Percentiles rank a stretch among this genome's conserved stretches.
These are phyloP conservation scores for Parietaria judaica DNA, from an alignment of 306 rosid genomes.

Conservation along the genomic window DNA sequence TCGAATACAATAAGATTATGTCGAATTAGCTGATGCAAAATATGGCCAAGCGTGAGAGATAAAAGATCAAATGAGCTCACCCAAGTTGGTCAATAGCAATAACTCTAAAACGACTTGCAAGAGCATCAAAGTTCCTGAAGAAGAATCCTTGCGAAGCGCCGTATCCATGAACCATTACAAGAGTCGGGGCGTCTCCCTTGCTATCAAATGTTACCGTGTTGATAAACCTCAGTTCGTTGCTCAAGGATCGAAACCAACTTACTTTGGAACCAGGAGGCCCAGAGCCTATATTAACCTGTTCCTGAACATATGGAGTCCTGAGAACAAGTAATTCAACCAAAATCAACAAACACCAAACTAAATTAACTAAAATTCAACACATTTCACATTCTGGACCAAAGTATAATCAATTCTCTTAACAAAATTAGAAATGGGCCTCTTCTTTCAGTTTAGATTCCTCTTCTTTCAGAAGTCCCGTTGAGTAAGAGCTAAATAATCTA, in stretches of 20 bases:
- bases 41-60: neutral
- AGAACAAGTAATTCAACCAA: conserved; percentile 18
- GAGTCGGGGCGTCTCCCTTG: conserved; percentile 62
- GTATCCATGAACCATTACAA: conserved; percentile 94
- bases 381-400: neutral
- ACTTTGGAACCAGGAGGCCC: conserved; percentile 84
- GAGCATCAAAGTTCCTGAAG: conserved; percentile 90
- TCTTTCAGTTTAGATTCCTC: conserved; percentile 62
- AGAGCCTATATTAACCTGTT: conserved; percentile 75
- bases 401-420: neutral
- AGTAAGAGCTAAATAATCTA: conserved; percentile 55
- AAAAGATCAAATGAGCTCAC: conserved; percentile 36
- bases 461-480: conserved; percentile 55
- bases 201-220: conserved; percentile 78
- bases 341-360: neutral
- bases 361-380: too few relatives aligned
- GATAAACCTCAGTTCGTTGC: conserved; percentile 70
- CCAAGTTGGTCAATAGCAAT: conserved; percentile 95
- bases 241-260: conserved; percentile 79
- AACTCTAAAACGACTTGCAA: conserved; percentile 73
- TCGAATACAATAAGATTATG: neutral
- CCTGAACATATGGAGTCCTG: conserved; percentile 92
- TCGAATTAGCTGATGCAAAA: neutral
- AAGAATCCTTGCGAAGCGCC: conserved; percentile 91
- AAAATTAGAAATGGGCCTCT: too few relatives aligned